A percentile compares a stretch with the other conserved stretches of the same genome.
Conservation (phyloP, 805 yeast species). For the Sugiyamaella mastotermitis region DNA sequence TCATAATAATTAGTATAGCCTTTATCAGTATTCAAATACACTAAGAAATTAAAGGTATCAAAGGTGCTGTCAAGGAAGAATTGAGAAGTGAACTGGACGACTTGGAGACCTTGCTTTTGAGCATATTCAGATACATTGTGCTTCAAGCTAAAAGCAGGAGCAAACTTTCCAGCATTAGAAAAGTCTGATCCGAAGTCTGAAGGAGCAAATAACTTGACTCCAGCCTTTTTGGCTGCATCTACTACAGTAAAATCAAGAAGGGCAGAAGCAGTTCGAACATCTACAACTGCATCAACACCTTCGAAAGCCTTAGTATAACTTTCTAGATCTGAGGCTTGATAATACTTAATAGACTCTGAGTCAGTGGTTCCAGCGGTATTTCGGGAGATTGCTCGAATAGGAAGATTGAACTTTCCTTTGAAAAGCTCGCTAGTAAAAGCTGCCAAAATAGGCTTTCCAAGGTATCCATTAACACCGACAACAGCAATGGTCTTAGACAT, state of each 20-base stretch:
- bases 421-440: slow-evolving; percentile 4
- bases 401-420: slow-evolving; percentile 6
- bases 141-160: slow-evolving; percentile 3
- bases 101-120: slow-evolving; percentile 21
- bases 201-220: slow-evolving; percentile 49
- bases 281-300: slow-evolving; percentile 48
- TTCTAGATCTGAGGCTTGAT: slow-evolving; percentile 1
- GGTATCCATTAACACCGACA: slow-evolving; percentile 7
- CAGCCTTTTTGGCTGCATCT: slow-evolving; percentile 32
- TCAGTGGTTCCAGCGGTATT: neutral
- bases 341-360: neutral
- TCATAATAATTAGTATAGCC: slow-evolving; percentile 2
- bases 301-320: slow-evolving; percentile 28
- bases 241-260: slow-evolving; percentile 25
- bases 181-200: slow-evolving; percentile 53
- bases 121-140: slow-evolving; percentile 14
- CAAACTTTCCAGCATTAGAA: slow-evolving; percentile 4
- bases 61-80: slow-evolving; percentile 15
- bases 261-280: slow-evolving; percentile 26
- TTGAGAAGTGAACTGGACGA: slow-evolving; percentile 20
- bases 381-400: slow-evolving; percentile 6
- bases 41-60: neutral
- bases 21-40: neutral
- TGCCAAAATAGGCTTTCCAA: slow-evolving; percentile 6
- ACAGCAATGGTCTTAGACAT: slow-evolving; percentile 7